Base-by-base conservation (phyloP, 2,329 filamentous ascomycete species). In the Plectosphaerella cucumerina region DNA sequence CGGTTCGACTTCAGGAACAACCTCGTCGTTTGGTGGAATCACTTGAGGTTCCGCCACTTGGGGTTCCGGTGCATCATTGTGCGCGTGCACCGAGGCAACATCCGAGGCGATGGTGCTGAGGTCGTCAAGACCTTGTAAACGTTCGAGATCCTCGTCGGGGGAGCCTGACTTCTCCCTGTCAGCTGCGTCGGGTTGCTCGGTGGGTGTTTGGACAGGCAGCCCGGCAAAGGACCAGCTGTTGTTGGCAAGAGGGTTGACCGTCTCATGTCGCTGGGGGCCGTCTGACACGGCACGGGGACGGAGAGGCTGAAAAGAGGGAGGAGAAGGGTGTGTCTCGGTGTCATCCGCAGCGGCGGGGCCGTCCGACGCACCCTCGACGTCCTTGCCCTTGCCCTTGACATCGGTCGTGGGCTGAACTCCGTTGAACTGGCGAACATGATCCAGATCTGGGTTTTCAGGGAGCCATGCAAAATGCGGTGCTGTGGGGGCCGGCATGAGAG, bases 201-300 rank as follows among this genome's bases (percentile, higher is more conserved):
- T 15, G 3, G 39, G n/a, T 11, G n/a, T 17, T 8, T 63, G 54
- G 11, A 59, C 47, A 18, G 69, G 65, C 8, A 80, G 54, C 21
- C 66, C 67, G 4, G 71, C 68, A 57, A 85, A 85, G 0, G 75
- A 76, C 83, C 82, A 86, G 57, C 69, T 85, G 55, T 84, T 84
- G 60, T 81, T 81, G 1, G 74, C 81, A 15, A 85, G 62, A 0
- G 78, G 76, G 47, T 82, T 77, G 49, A 76, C 67, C 3, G 65
- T 64, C 9, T 71, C 66, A 4, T 67, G 68, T 6, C 64, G 60
- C 42, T 69, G 70, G 4, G 78, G 78, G 0, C 81, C 81, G 58
- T 85, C 82, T 0, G 82, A 85, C 47, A 74, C 70, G 23, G 82
- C 73, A 42, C 82, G 71, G 17, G 77, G 78, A 35, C 81, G 68